Evolutionary conservation across 148 eudicot species (phyloP).

Genomic region (Spergularia marina): DNA sequence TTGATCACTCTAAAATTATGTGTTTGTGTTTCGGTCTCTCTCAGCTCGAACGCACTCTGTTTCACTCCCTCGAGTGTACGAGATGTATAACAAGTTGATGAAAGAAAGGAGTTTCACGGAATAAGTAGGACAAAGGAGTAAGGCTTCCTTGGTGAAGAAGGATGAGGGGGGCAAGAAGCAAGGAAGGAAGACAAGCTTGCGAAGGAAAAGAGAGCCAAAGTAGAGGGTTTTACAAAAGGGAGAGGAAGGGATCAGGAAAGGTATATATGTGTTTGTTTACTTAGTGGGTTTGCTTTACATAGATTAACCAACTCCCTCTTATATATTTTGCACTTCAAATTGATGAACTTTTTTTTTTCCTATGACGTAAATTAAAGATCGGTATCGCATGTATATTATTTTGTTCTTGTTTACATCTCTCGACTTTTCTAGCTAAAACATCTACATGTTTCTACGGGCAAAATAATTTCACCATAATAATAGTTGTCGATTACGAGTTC

Average conservation of each 20-base stretch:
- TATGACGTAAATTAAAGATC: too few relatives aligned
- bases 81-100: background rate
- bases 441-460: background rate
- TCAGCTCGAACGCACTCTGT: background rate
- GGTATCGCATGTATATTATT: too few relatives aligned
- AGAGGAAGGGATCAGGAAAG: constrained; percentile 35
- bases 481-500: too few relatives aligned
- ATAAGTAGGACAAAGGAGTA: constrained; percentile 32
- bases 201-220: constrained; percentile 21
- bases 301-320: constrained; percentile 12
- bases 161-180: constrained; percentile 11
- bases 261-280: constrained; percentile 20
- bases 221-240: constrained; percentile 9
- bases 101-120: constrained; percentile 7
- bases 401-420: too few relatives aligned
- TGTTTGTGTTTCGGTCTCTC: background rate
- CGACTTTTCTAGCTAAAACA: background rate
- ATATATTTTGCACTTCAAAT: background rate
- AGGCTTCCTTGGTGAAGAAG: constrained; percentile 43
- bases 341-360: too few relatives aligned
- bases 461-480: too few relatives aligned
- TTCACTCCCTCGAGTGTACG: background rate
- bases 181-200: constrained; percentile 14
- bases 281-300: constrained; percentile 34
- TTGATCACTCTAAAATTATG: background rate